Base-by-base conservation (phyloP, 257 asterid genomes). In the Paulownia fortunei region DNA sequence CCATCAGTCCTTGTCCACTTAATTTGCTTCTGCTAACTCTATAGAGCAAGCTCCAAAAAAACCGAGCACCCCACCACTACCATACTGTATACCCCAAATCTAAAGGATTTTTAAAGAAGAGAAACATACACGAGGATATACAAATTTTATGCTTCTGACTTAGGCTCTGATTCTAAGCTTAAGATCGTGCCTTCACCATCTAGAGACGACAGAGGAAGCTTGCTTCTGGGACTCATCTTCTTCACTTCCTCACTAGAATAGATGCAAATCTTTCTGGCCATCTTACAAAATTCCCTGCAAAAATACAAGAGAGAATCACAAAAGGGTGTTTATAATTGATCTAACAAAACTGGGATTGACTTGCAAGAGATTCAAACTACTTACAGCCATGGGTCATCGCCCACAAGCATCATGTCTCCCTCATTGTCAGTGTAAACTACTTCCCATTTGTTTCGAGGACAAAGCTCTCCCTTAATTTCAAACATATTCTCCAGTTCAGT, bases 381-480 rank as follows among this genome's bases (percentile, higher is more conserved):
- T 82, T 81, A 92, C 97, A 42, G 85, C 97, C 97, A 92, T 49
- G 97, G 95, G 69, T 91, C 92, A 69, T 91, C 97, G 5, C 97
- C 97, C 26, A 92, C 93, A 24, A 92, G 95, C 97, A 92, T 92
- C 90, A 86, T 88, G 73, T 91, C 97, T 44, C 89, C 97, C 77
- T 92, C 97, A 6, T 88, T 88, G 68, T 92, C 97, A 0, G 95
- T 88, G 64, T 89, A 92, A 34, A 91, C 93, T 32, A 92, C 86
- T 76, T 84, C 86, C 95, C 95, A 92, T 81, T 86, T 92, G 83
- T 82, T 83, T 56, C 87, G 85, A 49, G 90, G 83, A 46, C 56
- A 70, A 71, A 92, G 97, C 85, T 92, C 97, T 51, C 95, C 97
- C 78, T 87, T 82, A 10, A 91, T 78, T 32, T 87, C 90, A 27